Conservation (phyloP, 208 protist genomes). For the Crithidia brevicula region DNA sequence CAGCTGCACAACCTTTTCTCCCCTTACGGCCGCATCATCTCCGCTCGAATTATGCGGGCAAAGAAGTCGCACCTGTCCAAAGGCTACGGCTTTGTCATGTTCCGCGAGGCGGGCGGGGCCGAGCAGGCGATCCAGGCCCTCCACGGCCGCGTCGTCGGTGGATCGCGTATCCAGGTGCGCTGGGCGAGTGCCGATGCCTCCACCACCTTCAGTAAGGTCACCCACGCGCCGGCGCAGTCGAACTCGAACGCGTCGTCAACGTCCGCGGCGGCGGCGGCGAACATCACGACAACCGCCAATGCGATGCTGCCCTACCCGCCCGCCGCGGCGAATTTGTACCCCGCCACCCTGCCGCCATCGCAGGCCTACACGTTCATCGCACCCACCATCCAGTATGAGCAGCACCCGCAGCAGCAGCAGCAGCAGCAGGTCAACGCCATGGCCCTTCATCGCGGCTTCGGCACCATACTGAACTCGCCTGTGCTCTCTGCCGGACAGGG, state of each 20-base stretch:
- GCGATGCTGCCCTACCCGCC: neutral
- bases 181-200: slow-evolving; percentile 60
- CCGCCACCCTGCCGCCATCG: neutral
- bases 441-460: slow-evolving; percentile 1
- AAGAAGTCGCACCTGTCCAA: slow-evolving; percentile 63
- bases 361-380: neutral
- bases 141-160: slow-evolving; percentile 46
- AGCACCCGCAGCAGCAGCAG: neutral
- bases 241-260: slow-evolving; percentile 7
- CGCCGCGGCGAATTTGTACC: neutral
- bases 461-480: slow-evolving; percentile 1
- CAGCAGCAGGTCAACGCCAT: neutral
- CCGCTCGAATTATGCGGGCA: slow-evolving; percentile 68
- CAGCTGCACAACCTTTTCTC: slow-evolving; percentile 68
- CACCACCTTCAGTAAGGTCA: slow-evolving; percentile 33
- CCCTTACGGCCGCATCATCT: slow-evolving; percentile 58
- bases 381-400: slow-evolving; percentile 1
- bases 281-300: neutral
- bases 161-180: slow-evolving; percentile 73
- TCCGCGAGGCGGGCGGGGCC: slow-evolving; percentile 43
- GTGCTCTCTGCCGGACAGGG: neutral
- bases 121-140: slow-evolving; percentile 48
- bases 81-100: slow-evolving; percentile 84
- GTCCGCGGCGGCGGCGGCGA: slow-evolving; percentile 16
- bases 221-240: neutral